Evolutionary conservation across 495 filamentous ascomycete species (phyloP).

Genomic region (Astrocystis sublimbata): DNA sequence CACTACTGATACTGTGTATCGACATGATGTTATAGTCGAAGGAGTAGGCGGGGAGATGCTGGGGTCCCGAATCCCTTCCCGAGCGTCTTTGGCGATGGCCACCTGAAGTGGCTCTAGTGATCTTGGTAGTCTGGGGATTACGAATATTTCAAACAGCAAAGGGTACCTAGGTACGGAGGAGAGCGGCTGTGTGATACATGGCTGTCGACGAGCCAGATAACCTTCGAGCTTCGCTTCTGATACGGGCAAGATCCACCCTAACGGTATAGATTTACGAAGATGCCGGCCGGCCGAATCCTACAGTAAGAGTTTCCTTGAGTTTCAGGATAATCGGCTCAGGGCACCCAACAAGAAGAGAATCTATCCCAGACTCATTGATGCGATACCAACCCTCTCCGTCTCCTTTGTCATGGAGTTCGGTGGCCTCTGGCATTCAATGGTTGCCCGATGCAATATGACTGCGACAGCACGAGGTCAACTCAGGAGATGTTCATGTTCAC

Average conservation of each 20-base stretch:
- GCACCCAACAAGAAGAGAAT: no score
- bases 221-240: neutral
- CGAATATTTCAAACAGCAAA: neutral
- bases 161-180: no score
- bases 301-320: neutral
- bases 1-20: neutral
- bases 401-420: neutral
- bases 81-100: constrained; percentile 1
- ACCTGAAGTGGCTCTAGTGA: neutral
- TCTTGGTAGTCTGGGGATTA: neutral
- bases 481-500: neutral
- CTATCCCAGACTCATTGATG: no score
- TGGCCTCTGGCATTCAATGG: neutral
- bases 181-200: neutral
- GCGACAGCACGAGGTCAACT: neutral
- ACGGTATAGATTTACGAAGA: neutral
- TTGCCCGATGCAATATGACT: neutral
- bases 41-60: neutral
- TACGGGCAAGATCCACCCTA: neutral
- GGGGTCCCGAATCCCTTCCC: constrained; percentile 4
- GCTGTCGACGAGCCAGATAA: neutral
- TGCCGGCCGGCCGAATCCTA: neutral
- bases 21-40: neutral
- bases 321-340: neutral
- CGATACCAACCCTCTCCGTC: neutral